Evolutionary conservation across 345 rosid genomes (phyloP), one percentile per base, ranked within the genome.

Genomic region (sweet orange (Citrus sinensis)): DNA sequence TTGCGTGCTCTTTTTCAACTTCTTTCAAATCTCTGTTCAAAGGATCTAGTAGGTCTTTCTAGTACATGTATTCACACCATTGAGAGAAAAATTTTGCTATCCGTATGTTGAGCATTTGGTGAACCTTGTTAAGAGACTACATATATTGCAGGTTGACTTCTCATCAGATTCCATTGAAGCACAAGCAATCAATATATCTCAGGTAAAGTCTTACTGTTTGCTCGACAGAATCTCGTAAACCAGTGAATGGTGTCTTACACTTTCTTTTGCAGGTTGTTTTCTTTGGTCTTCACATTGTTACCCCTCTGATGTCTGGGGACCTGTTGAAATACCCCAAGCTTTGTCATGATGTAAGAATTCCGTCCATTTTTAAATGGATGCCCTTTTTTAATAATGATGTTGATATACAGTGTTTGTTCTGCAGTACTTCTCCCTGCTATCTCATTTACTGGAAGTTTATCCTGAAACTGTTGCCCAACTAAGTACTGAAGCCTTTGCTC

Each of bases 261-360:
- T 64, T 54, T 82, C 73, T 84, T 88, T 84, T 88, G 80, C 91
- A 95, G 99, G 97, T 96, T 81, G 97, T 94, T 63, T 96, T 84
- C 88, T 92, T 89, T 55, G 97, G 98, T 79, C 96, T 94, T 84
- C 97, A 91, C 85, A 92, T 94, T 65, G 90, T 94, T 71, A 90
- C 93, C 54, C 97, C 99, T 74, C 89, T 96, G 68, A 92, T 96
- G 82, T 88, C 97, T 66, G 81, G 90, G 90, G 98, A 94, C 79
- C 90, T 96, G 78, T 89, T 96, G 87, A 96, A 96, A 86, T 96
- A 90, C 86, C 99, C 99, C 66, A 96, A 96, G 87, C 98, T 96
- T 83, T 96, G 98, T 86, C 91, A 86, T 74, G 99, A 96, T 79
- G 99, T 92, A 90, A 92, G 98, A 70, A 30, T 60, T 76, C 29